Conservation (phyloP, 2,329 filamentous ascomycete genomes). For the Xylariaceae sp. region DNA sequence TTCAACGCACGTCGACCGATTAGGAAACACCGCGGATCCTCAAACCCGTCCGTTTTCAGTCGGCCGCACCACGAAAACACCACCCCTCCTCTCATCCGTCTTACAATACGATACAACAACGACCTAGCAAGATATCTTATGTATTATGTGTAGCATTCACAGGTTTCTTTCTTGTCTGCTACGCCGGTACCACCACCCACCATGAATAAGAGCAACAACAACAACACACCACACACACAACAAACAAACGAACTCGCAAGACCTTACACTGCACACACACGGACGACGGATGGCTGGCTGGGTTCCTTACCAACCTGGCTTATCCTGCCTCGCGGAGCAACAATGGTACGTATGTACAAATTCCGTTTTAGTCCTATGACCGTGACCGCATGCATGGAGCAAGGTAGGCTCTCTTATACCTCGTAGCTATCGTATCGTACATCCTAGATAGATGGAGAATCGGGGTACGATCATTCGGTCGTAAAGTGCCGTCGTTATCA, state of each 20-base stretch:
- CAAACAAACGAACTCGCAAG: background rate
- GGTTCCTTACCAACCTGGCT: background rate
- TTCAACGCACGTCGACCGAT: constrained; percentile 15
- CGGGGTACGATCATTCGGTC: no score
- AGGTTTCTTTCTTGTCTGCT: background rate
- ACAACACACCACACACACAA: no score
- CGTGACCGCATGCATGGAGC: constrained; percentile 13
- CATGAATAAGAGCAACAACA: no score
- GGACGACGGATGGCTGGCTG: background rate
- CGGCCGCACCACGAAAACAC: background rate
- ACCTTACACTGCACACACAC: background rate
- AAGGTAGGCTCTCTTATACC: background rate
- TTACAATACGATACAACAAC: no score
- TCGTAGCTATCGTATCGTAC: background rate
- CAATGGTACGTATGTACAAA: background rate
- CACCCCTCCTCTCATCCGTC: background rate
- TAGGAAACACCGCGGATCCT: constrained; percentile 2
- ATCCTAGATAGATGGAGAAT: background rate
- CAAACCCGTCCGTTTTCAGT: constrained; percentile 8
- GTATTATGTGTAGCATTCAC: background rate
- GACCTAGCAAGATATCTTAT: no score
- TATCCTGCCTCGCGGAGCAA: background rate
- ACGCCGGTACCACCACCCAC: background rate
- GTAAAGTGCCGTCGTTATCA: no score
- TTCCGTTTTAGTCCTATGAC: constrained; percentile 11